These are phyloP conservation scores for Silene coronaria DNA, from an alignment of 179 eudicot species.

Conservation along the genomic window DNA sequence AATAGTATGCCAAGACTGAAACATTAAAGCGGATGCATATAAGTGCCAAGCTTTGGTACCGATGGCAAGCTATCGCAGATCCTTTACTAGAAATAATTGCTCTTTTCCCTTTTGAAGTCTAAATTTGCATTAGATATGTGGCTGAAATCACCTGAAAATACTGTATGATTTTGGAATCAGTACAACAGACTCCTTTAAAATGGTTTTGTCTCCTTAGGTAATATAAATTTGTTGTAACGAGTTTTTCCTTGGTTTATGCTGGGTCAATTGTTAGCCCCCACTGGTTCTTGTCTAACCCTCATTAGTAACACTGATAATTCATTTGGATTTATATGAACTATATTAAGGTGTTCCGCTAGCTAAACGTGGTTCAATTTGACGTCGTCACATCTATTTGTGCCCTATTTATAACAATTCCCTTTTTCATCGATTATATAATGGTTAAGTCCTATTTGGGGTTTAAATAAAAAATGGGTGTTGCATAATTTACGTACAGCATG, in stretches of 20 bases:
- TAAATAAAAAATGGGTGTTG: not conserved
- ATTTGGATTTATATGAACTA: not conserved
- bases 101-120: not conserved
- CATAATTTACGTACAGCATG: slow-evolving; percentile 58
- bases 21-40: not conserved
- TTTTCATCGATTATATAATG: not conserved
- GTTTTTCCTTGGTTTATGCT: not conserved
- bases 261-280: not conserved
- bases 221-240: not conserved
- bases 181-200: not conserved
- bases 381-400: not conserved
- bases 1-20: not conserved
- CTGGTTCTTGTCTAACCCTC: not conserved
- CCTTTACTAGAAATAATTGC: not conserved
- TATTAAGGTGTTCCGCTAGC: not conserved
- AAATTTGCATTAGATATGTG: not conserved
- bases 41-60: not conserved
- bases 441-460: not conserved
- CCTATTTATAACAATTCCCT: not conserved
- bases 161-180: not conserved
- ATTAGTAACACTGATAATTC: not conserved
- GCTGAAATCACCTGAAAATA: not conserved
- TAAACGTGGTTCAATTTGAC: not conserved
- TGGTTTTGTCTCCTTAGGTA: not conserved
- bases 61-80: not conserved